Evolutionary conservation across 2,329 filamentous ascomycete genomes (phyloP), one percentile per base, ranked within the genome.

Genomic region (Cercospora sojina): DNA sequence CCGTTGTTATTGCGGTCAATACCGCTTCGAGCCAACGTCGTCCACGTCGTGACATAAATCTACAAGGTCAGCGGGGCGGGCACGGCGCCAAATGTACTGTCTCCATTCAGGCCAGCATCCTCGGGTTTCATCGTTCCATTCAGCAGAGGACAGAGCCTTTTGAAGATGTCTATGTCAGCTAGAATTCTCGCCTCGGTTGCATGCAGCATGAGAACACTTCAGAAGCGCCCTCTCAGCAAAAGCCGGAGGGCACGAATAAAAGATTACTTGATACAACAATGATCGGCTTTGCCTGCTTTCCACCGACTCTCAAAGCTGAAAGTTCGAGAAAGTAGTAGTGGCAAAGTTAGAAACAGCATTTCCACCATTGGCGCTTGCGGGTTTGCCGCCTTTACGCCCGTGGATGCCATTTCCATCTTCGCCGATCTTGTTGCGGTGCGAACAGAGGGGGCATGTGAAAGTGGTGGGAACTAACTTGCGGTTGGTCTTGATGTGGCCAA

Each of bases 401-500:
- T 68, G 65, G 65, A 63, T 59, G 65, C 68, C 59, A 47, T 64
- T 66, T 47, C 58, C 69, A 43, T 59, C 51, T 61, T 51, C 59
- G 59, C 61, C 59, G 32, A 57, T 66, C 51, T 62, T 61, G 31
- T 64, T 65, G 32, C 64, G 65, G 25, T 49, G 18, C 64, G 56
- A 62, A 64, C 70, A 72, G 62, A 60, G 55, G 59, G 65, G 62
- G 38, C 65, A 67, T 51, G 51, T 27, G 31, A 71, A 77, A 41
- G 70, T 58, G 57, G 69, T 71, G 49, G 27, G 53, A 73, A 80
- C 84, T 81, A 87, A 95, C 92, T 97, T 98, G 83, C 97, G 96
- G 84, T 98, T 98, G 57, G 94, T 98, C 81, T 97, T 97, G 84
- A 99, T 99, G 77, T 99, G 95, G 32, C 95, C 95, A 63, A 96